Conservation (phyloP, 768 basidiomycete genomes). For the Naganishia friedmannii region DNA sequence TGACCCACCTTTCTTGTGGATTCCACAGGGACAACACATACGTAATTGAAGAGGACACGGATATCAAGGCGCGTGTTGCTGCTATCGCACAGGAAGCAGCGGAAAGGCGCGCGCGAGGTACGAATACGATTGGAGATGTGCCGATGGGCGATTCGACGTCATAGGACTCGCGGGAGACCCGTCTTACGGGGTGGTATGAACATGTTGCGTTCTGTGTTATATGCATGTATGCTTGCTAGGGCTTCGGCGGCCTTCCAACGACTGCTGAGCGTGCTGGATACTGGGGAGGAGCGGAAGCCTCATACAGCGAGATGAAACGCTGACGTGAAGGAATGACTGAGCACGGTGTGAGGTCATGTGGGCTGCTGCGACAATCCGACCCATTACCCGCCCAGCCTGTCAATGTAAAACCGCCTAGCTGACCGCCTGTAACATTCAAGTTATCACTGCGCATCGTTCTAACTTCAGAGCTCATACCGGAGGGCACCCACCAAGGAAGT, state of each 20-base stretch:
- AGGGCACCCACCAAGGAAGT: not conserved
- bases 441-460: not conserved
- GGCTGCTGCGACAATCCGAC: too few relatives aligned
- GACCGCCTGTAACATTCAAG: not conserved
- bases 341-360: too few relatives aligned
- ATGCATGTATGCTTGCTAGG: not conserved
- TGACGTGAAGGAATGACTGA: too few relatives aligned
- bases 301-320: too few relatives aligned
- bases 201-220: not conserved
- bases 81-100: slow-evolving; percentile 30
- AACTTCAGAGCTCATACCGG: not conserved
- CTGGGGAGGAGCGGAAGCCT: too few relatives aligned
- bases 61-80: slow-evolving; percentile 41
- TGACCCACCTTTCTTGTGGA: not conserved
- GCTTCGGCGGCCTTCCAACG: not conserved
- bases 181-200: not conserved
- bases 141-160: slow-evolving; percentile 13
- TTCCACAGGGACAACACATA: slow-evolving; percentile 38
- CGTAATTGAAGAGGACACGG: slow-evolving; percentile 44
- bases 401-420: too few relatives aligned
- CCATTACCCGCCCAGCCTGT: too few relatives aligned
- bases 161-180: not conserved
- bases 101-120: slow-evolving; percentile 6
- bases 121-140: slow-evolving; percentile 10
- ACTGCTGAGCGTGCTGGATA: too few relatives aligned